These are phyloP conservation scores for Quercus suber DNA, from an alignment of 306 rosid genomes.

Conservation along the genomic window DNA sequence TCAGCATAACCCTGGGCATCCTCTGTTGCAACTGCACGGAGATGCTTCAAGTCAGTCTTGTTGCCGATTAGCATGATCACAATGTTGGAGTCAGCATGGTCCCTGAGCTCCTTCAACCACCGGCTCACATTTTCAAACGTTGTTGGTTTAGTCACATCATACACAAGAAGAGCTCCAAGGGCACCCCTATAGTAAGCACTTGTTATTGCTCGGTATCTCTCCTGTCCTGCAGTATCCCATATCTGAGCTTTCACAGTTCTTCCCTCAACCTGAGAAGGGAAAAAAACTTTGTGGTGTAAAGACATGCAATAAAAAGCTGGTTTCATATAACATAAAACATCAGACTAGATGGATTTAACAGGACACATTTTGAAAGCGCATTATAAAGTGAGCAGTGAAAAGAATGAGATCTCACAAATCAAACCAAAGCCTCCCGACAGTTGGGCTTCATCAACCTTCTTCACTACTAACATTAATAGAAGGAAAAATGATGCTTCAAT, in stretches of 20 bases:
- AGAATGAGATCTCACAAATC: no score
- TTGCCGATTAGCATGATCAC: slow-evolving; percentile 88
- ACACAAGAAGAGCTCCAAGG: slow-evolving; percentile 87
- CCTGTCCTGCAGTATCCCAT: slow-evolving; percentile 99
- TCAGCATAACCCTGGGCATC: slow-evolving; percentile 86
- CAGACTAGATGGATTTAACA: neutral
- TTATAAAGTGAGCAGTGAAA: no score
- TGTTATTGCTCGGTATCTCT: slow-evolving; percentile 88
- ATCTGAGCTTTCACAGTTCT: slow-evolving; percentile 89
- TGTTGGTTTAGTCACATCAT: slow-evolving; percentile 78
- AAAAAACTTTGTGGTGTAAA: neutral
- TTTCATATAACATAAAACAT: neutral
- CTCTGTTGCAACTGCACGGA: slow-evolving; percentile 81
- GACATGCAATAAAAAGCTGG: neutral
- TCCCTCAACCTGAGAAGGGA: slow-evolving; percentile 71
- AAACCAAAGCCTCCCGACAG: no score
- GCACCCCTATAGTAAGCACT: slow-evolving; percentile 97
- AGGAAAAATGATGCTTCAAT: no score
- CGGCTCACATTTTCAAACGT: slow-evolving; percentile 80
- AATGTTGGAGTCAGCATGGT: slow-evolving; percentile 88
- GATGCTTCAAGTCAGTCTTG: slow-evolving; percentile 92
- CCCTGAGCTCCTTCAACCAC: slow-evolving; percentile 96
- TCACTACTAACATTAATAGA: no score
- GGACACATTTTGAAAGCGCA: no score
- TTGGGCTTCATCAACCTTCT: no score